Evolutionary conservation across 1,284 basidiomycete genomes (phyloP), one percentile per base, ranked within the genome.

Genomic region (Phlebopus sp.): DNA sequence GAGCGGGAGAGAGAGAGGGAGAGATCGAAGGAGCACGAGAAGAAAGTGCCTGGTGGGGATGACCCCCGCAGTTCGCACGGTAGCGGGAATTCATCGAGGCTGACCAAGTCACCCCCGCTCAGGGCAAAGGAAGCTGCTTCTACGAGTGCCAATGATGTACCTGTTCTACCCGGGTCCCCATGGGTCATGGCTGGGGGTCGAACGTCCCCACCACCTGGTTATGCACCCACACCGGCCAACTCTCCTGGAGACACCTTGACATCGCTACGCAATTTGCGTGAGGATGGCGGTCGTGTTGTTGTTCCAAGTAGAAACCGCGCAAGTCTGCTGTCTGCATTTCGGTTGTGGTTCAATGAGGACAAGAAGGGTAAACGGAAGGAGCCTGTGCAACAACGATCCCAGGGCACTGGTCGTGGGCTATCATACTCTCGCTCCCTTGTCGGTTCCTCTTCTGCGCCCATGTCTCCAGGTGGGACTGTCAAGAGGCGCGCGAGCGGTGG

Each of bases 311-410:
- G 84, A 15, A 81, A 82, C 59, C 76, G 87, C 30, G 85, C 84
- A 1, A 90, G 84, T 58, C 59, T 91, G 35, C 62, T 91, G 30
- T 79, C 82, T 3, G 76, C 87, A 8, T 87, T 91, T 64, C 74
- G 85, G 36, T 72, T 82, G 50, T 91, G 88, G 88, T 89, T 91
- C 66, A 78, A 86, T 49, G 87, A 90, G 53, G 88, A 90, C 55
- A 73, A 75, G 56, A 90, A 87, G 59, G 84, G 86, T 5, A 91
- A 90, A 66, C 73, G 81, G 45, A 84, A 86, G 62, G 80, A 79
- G 36, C 41, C 59, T 30, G 46, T 53, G 13, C 62, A 58, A 32
- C 49, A 47, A 37, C 55, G 56, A 23, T 46, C 69, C 54, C 56
- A 76, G 62, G 59, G 60, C 50, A 44, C 44, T 46, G 30, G 49